A percentile compares a stretch with the other conserved stretches of the same genome.
These are phyloP conservation scores for Jackrogersella multiformis DNA, from an alignment of 495 filamentous ascomycete genomes.

Conservation along the genomic window DNA sequence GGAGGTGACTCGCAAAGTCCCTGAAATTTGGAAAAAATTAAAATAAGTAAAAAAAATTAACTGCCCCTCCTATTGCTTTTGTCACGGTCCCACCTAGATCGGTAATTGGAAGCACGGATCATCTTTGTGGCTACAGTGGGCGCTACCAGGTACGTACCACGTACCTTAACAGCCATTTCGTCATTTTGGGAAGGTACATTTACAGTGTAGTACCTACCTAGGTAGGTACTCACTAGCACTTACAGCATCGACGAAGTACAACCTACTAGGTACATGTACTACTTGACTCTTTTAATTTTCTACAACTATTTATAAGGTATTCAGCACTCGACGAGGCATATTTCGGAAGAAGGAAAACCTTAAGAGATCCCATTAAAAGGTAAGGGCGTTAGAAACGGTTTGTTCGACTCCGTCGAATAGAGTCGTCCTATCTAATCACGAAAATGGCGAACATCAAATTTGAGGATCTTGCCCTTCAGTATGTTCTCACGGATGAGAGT, in stretches of 20 bases:
- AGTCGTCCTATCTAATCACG: constrained; percentile 2
- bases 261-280: too few species aligned
- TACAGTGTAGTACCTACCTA: background rate
- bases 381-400: background rate
- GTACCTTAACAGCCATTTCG: too few species aligned
- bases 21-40: constrained; percentile 21
- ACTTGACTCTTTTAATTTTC: background rate
- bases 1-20: constrained; percentile 12
- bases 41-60: too few species aligned
- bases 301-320: background rate
- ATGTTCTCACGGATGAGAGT: constrained; percentile 58
- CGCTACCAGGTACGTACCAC: too few species aligned
- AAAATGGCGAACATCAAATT: constrained; percentile 53
- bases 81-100: constrained; percentile 17
- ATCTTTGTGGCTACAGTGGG: constrained; percentile 28
- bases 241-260: constrained; percentile 1
- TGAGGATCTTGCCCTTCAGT: constrained; percentile 57
- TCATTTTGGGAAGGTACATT: constrained; percentile 20
- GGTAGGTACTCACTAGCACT: background rate
- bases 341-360: background rate
- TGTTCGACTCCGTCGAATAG: constrained; percentile 18
- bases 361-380: background rate
- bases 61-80: constrained; percentile 44
- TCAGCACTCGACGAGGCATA: background rate
- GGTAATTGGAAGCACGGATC: constrained; percentile 21